Percentiles rank a stretch among this genome's conserved stretches.
These are phyloP conservation scores for Sugiyamaella xylanicola DNA, from an alignment of 1,139 yeast genomes.

Conservation along the genomic window DNA sequence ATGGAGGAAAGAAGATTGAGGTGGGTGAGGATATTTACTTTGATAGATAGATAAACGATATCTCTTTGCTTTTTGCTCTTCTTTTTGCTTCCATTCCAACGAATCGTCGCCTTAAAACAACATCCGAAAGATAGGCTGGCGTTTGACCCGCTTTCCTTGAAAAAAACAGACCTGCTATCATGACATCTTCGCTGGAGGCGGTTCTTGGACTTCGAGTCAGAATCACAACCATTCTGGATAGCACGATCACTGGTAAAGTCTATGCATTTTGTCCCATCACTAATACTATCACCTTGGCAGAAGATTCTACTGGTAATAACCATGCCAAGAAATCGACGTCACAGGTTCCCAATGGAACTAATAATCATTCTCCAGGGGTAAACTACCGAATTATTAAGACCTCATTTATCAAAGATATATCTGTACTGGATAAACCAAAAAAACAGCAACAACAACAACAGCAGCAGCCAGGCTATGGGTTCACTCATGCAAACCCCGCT, in stretches of 20 bases:
- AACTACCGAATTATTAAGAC: conserved; percentile 60
- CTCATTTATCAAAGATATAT: conserved; percentile 58
- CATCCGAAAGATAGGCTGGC: too few relatives aligned
- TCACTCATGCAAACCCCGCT: conserved; percentile 32
- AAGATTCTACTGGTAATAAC: conserved; percentile 29
- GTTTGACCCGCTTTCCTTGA: too few relatives aligned
- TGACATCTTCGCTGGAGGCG: conserved; percentile 22
- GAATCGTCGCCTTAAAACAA: too few relatives aligned
- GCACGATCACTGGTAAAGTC: conserved; percentile 58
- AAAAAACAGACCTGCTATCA: too few relatives aligned
- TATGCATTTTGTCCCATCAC: conserved; percentile 58
- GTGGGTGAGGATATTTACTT: not conserved
- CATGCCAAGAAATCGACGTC: conserved; percentile 1
- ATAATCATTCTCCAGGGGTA: conserved; percentile 19
- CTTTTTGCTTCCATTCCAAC: not conserved
- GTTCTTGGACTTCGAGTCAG: conserved; percentile 46
- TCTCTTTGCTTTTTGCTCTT: not conserved
- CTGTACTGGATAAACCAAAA: conserved; percentile 47
- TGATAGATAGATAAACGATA: not conserved
- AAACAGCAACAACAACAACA: conserved; percentile 22
- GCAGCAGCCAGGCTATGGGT: conserved; percentile 26
- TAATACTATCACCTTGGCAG: conserved; percentile 45
- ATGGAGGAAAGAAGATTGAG: not conserved
- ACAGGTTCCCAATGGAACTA: conserved; percentile 4
- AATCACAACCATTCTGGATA: conserved; percentile 62